Evolutionary conservation across 139 green algal species (phyloP), one percentile per base, ranked within the genome.

Genomic region (Diplosphaera chodatii): DNA sequence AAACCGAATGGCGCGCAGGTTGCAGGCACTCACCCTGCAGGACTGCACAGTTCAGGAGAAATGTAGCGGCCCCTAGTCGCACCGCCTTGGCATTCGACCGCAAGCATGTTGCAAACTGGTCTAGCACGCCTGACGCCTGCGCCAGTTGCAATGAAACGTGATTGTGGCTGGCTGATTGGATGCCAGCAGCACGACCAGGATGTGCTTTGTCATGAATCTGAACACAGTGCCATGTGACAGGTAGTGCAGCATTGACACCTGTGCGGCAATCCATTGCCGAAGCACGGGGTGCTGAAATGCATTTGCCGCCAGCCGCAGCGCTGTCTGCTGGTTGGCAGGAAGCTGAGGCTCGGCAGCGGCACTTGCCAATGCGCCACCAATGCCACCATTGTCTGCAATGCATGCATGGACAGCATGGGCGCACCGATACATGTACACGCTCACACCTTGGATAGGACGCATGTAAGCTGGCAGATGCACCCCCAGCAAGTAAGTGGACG

Each of bases 41-140:
- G 55, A 85, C 77, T 15, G 77, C 72, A 20, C 83, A 78, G 68
- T 94, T 94, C 32, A 82, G 73, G 70, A 94, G 74, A 65, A 94
- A 79, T 2, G 79, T 90, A 25, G 88, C 84, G 27, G 79, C 62
- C 10, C 72, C 80, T 25, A 87, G 71, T 27, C 88, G 86, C 48
- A 90, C 83, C 22, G 70, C 76, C 76, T 94, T 90, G 67, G 40
- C 78, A 30, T 23, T 16, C 5, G 71, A 76, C 15, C 15, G 10
- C 2, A 63, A 67, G 27, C 31, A 67, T 0, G n/a, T n/a, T 4
- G 72, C 78, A 48, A 86, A 84, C 18, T 64, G 68, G 37, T 87
- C 83, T 65, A 89, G 40, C 63, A 91, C 31, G n/a, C 55, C 56
- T 31, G 34, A 28, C 29, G 55, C 1, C 25, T 81, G 55, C 0